A percentile compares a stretch with the other conserved stretches of the same genome.
These are phyloP conservation scores for Pigoraptor vietnamica DNA, from an alignment of 78 protist genomes.

Conservation along the genomic window DNA sequence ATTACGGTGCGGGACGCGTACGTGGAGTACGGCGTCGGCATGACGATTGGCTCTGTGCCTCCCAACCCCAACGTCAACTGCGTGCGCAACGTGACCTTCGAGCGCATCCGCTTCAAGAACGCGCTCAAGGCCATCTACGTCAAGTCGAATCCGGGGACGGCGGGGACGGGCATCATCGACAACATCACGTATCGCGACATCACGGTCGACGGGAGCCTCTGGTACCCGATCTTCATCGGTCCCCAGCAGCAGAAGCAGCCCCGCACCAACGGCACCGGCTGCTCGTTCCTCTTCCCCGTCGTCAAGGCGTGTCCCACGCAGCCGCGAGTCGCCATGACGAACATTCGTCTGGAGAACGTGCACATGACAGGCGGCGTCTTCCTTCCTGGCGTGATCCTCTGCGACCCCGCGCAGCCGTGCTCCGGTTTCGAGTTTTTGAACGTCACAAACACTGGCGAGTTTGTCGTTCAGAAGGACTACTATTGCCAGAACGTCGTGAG, in stretches of 20 bases:
- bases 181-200: conserved; percentile 3
- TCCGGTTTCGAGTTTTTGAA: background rate
- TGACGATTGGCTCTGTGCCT: conserved; percentile 24
- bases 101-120: background rate
- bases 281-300: conserved; percentile 3
- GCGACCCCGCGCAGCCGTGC: background rate
- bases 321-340: conserved; percentile 7
- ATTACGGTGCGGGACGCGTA: background rate
- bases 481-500: background rate
- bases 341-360: background rate
- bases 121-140: conserved; percentile 13
- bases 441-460: background rate
- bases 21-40: conserved; percentile 11
- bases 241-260: conserved; percentile 29
- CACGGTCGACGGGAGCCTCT: background rate
- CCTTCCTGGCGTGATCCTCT: background rate
- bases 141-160: conserved; percentile 25
- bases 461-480: background rate
- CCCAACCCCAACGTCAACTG: conserved; percentile 2
- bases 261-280: background rate
- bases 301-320: background rate
- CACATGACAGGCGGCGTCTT: background rate
- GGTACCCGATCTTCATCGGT: background rate
- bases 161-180: background rate
- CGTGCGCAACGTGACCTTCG: conserved; percentile 2